Evolutionary conservation across 78 protist genomes (phyloP).

Genomic region (Mastigamoeba balamuthi): DNA sequence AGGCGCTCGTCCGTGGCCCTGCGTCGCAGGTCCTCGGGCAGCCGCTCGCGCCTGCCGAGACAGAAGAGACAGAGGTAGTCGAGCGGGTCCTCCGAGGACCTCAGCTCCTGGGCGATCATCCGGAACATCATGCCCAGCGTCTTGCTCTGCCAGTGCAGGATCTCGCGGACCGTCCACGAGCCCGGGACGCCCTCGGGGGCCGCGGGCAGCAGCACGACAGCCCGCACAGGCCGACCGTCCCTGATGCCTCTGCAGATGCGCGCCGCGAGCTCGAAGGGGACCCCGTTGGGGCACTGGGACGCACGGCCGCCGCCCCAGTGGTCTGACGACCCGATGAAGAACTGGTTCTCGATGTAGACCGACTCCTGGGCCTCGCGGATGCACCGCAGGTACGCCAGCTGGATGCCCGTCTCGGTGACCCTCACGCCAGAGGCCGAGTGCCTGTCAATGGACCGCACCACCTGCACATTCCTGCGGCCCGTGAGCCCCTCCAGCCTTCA

Average conservation of each 20-base stretch:
- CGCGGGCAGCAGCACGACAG: slow-evolving; percentile 10
- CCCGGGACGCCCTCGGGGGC: slow-evolving; percentile 27
- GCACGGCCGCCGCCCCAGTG: neutral
- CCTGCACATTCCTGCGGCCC: neutral
- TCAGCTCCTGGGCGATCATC: slow-evolving; percentile 10
- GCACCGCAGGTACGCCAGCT: slow-evolving; percentile 47
- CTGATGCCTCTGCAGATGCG: slow-evolving; percentile 48
- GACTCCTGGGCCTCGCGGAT: slow-evolving; percentile 59
- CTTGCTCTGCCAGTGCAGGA: slow-evolving; percentile 26
- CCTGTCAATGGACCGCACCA: neutral
- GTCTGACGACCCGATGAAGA: slow-evolving; percentile 37
- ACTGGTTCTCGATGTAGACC: slow-evolving; percentile 77
- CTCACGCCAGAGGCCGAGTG: neutral
- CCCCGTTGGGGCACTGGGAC: slow-evolving; percentile 16
- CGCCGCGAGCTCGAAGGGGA: slow-evolving; percentile 37
- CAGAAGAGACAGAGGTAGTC: slow-evolving; percentile 28
- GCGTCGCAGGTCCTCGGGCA: neutral
- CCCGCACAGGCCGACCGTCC: neutral
- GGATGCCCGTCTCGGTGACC: slow-evolving; percentile 42
- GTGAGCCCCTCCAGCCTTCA: neutral
- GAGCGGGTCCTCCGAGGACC: neutral
- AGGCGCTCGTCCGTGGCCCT: neutral
- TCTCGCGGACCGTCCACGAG: slow-evolving; percentile 6
- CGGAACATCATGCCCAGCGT: slow-evolving; percentile 5
- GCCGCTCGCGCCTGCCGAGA: slow-evolving; percentile 8